Conservation (phyloP, 2,329 filamentous ascomycete genomes). For the Lecanicillium sp. region DNA sequence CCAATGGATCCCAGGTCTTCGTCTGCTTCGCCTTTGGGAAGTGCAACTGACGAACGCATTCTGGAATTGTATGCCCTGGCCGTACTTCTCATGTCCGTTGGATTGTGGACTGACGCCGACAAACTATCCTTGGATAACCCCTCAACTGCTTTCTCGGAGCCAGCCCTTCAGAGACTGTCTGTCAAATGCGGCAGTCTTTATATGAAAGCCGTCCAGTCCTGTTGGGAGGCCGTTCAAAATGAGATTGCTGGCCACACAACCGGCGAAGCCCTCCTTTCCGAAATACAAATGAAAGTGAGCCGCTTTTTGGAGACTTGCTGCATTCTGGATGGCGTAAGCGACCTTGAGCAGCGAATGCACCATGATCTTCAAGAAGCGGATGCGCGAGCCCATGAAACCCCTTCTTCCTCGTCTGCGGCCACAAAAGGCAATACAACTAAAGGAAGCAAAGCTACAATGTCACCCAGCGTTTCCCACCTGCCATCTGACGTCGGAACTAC, state of each 20-base stretch:
- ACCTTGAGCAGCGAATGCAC: conserved; percentile 44
- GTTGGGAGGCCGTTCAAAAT: conserved; percentile 62
- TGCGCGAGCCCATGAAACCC: background rate
- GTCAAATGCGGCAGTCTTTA: conserved; percentile 67
- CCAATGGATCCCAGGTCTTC: conserved; percentile 52
- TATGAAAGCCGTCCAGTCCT: conserved; percentile 65
- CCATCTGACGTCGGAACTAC: no score
- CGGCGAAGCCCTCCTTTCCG: conserved; percentile 44
- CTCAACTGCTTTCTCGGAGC: conserved; percentile 48
- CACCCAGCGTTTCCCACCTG: no score
- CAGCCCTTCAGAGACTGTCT: conserved; percentile 54
- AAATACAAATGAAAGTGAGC: conserved; percentile 46
- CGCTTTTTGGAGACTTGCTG: conserved; percentile 54
- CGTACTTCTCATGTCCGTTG: conserved; percentile 66
- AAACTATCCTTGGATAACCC: conserved; percentile 35
- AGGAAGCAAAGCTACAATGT: no score
- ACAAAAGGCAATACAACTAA: background rate
- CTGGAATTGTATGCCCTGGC: conserved; percentile 68
- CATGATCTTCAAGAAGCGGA: conserved; percentile 33
- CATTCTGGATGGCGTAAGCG: conserved; percentile 51
- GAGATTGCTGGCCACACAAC: conserved; percentile 39
- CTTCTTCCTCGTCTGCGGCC: background rate
- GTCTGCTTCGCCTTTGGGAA: conserved; percentile 37
- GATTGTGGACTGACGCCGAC: conserved; percentile 64
- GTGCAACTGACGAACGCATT: conserved; percentile 47